Percentiles rank a stretch among this genome's conserved stretches.
Evolutionary conservation across 2,329 filamentous ascomycete genomes (phyloP).

Genomic region (Neofusicoccum kwambonambiense): DNA sequence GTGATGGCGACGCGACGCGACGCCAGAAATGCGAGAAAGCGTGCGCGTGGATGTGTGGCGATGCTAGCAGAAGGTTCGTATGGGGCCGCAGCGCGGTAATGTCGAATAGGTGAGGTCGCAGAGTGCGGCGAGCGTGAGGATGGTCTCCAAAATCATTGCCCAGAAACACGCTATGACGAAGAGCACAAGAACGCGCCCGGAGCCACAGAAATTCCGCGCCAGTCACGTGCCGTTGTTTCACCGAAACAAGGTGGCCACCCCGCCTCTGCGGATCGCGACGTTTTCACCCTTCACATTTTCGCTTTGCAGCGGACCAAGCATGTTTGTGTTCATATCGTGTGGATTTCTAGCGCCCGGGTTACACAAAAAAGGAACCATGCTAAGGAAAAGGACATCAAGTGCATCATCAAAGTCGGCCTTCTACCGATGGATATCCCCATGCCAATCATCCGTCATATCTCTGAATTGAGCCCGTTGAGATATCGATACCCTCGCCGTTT

Average conservation of each 20-base stretch:
- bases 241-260: too few relatives aligned
- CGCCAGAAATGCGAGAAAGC: background rate
- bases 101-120: background rate
- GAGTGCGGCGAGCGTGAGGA: background rate
- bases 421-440: constrained; percentile 18
- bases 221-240: background rate
- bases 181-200: background rate
- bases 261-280: too few relatives aligned
- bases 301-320: too few relatives aligned
- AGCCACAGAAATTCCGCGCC: background rate
- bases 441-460: constrained; percentile 33
- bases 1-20: background rate
- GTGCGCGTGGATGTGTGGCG: background rate
- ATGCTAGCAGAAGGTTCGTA: background rate
- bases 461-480: constrained; percentile 33
- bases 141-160: constrained; percentile 12
- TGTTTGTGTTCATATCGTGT: constrained; percentile 22
- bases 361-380: constrained; percentile 23
- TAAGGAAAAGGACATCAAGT: constrained; percentile 20
- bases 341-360: constrained; percentile 22
- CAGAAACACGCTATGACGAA: constrained; percentile 18
- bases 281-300: too few relatives aligned
- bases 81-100: background rate
- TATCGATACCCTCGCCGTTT: constrained; percentile 21
- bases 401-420: constrained; percentile 18